These are phyloP conservation scores for Gelatoporia subvermispora DNA, from an alignment of 768 basidiomycete species.

Conservation along the genomic window DNA sequence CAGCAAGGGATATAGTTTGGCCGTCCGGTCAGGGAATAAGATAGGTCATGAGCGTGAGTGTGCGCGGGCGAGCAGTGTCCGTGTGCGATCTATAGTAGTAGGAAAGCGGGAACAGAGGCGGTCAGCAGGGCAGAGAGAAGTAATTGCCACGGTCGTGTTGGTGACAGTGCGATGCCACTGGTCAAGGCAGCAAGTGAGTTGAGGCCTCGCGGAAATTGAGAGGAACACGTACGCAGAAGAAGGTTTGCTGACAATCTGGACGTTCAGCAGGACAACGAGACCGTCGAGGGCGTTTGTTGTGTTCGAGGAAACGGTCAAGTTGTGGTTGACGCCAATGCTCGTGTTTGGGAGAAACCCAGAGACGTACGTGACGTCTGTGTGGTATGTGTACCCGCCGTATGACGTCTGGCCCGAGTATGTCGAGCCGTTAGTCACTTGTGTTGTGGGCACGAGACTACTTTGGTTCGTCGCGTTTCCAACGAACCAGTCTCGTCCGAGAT, in stretches of 20 bases:
- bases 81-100: not conserved
- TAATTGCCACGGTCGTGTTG: no score
- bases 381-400: slow-evolving; percentile 65
- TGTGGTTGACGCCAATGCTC: slow-evolving; percentile 68
- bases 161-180: no score
- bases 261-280: slow-evolving; percentile 71
- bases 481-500: slow-evolving; percentile 82
- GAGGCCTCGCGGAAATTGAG: not conserved
- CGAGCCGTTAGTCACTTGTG: slow-evolving; percentile 48
- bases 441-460: slow-evolving; percentile 36
- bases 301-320: slow-evolving; percentile 43
- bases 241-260: slow-evolving; percentile 49
- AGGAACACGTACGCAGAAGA: slow-evolving; percentile 15
- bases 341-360: slow-evolving; percentile 68
- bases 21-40: no score
- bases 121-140: no score
- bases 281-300: slow-evolving; percentile 74
- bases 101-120: not conserved
- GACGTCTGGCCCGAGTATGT: slow-evolving; percentile 62
- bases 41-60: no score
- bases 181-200: no score
- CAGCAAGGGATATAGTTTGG: no score
- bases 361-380: slow-evolving; percentile 62
- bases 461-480: slow-evolving; percentile 73
- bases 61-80: no score